Evolutionary conservation across 257 asterid genomes (phyloP).

Genomic region (Prunella vulgaris): DNA sequence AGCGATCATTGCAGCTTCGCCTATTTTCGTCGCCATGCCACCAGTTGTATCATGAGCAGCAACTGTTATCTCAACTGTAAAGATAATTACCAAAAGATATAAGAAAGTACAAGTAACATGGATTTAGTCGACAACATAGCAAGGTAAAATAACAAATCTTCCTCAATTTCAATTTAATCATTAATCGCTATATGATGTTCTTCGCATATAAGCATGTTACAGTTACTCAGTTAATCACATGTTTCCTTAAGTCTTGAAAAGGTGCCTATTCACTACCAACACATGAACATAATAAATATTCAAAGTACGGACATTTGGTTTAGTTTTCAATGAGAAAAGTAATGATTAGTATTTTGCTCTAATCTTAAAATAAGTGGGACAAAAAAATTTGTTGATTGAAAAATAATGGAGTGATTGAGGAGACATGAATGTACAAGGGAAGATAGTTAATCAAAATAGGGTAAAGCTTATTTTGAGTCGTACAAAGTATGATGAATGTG

Average conservation of each 20-base stretch:
- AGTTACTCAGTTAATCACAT: not conserved
- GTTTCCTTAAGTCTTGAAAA: not conserved
- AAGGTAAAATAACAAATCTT: not conserved
- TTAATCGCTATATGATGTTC: not conserved
- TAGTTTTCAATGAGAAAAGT: too few relatives aligned
- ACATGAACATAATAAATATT: not conserved
- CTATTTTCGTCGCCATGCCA: slow-evolving; percentile 87
- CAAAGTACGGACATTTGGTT: not conserved
- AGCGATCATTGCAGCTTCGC: slow-evolving; percentile 97
- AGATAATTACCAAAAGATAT: not conserved
- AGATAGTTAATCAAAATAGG: too few relatives aligned
- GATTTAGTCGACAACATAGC: too few relatives aligned
- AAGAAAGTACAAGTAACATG: not conserved
- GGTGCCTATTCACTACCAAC: not conserved
- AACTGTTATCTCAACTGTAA: slow-evolving; percentile 69
- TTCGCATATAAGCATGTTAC: not conserved
- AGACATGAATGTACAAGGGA: too few relatives aligned
- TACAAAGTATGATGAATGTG: too few relatives aligned
- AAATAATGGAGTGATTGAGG: too few relatives aligned
- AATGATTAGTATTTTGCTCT: too few relatives aligned
- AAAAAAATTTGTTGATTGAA: too few relatives aligned
- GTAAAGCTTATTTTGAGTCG: too few relatives aligned
- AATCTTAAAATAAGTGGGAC: too few relatives aligned
- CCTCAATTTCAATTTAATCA: not conserved
- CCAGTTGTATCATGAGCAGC: slow-evolving; percentile 97